These are phyloP conservation scores for Climacium dendroides DNA, from an alignment of 225 moss, liverwort and hornwort species.

Conservation along the genomic window DNA sequence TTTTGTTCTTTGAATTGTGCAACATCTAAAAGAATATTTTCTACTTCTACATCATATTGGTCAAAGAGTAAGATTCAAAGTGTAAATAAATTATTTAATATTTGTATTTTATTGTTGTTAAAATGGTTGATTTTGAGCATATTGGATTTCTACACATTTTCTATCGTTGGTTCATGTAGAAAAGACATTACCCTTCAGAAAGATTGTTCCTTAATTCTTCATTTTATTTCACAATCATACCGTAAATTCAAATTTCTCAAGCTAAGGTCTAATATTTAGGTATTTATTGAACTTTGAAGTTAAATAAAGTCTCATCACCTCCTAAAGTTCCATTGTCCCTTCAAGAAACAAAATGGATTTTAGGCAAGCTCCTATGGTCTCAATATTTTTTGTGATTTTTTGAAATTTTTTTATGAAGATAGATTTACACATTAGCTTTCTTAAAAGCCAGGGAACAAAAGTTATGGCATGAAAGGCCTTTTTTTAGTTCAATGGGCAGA, in stretches of 20 bases:
- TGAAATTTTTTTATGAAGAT: no score
- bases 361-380: no score
- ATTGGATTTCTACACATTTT: background rate
- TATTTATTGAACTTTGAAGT: background rate
- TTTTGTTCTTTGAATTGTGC: background rate
- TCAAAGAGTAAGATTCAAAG: background rate
- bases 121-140: no score
- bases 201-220: no score
- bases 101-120: background rate
- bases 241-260: accelerated
- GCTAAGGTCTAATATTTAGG: background rate
- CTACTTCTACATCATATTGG: background rate
- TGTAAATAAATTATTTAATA: background rate
- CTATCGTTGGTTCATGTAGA: background rate
- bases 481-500: no score
- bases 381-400: no score
- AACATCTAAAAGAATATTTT: background rate
- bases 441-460: no score
- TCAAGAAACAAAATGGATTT: no score
- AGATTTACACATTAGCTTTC: no score
- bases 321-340: no score
- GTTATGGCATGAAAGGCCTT: no score
- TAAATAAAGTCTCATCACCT: no score
- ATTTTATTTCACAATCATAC: background rate
- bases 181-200: background rate